Percentiles rank a stretch among this genome's conserved stretches.
Conservation (phyloP, 352 stramenopile species). For the Blastocystis sp. region DNA sequence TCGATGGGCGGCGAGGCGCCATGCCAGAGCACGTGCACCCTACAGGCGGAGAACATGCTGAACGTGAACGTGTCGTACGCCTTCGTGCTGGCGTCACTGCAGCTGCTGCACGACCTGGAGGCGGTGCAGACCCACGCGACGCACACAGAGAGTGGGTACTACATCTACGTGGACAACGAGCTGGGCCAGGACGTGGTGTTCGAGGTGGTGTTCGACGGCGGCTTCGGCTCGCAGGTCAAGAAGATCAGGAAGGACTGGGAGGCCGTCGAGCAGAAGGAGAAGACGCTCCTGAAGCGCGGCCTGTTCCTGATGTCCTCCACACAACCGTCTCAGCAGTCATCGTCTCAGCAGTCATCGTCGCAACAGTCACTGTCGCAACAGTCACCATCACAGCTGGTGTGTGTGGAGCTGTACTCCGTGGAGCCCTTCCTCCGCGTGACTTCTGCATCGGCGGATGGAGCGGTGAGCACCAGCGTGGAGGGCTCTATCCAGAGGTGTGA, state of each 20-base stretch:
- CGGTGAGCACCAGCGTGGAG: no score
- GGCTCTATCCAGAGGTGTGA: no score
- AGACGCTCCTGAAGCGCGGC: not conserved
- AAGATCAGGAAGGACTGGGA: constrained; percentile 9
- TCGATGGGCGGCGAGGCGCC: not conserved
- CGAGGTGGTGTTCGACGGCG: constrained; percentile 45
- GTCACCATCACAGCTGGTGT: no score
- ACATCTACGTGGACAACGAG: constrained; percentile 56
- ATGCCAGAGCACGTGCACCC: not conserved
- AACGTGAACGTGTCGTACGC: constrained; percentile 37
- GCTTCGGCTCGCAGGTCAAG: constrained; percentile 17
- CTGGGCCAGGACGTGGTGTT: constrained; percentile 6
- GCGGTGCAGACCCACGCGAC: not conserved
- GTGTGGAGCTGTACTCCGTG: no score
- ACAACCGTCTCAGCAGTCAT: no score
- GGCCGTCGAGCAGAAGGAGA: not conserved
- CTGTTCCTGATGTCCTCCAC: no score
- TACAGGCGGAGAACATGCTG: constrained; percentile 31
- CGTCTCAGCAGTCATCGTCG: no score
- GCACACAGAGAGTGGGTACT: constrained; percentile 18
- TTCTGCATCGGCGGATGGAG: no score
- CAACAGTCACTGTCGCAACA: no score
- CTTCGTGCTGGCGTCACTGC: not conserved
- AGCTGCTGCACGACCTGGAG: constrained; percentile 9
- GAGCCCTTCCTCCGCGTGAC: no score